Conservation (phyloP, 169 alveolate species). For the Plasmodium malariae region DNA sequence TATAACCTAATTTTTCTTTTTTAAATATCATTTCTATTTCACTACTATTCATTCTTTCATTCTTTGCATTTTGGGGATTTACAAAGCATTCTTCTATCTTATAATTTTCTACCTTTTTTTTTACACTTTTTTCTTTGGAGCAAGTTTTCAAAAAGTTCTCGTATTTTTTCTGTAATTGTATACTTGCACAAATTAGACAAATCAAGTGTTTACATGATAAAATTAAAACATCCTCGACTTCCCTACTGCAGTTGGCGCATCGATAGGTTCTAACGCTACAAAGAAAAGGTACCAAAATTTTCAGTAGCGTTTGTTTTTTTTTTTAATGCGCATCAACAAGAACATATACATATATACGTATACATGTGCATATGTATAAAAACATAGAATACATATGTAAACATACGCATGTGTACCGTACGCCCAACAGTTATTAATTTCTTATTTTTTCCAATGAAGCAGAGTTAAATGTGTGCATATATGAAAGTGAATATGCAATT, state of each 20-base stretch:
- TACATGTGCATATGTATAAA: background rate
- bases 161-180: conserved; percentile 45
- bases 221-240: conserved; percentile 61
- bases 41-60: conserved; percentile 2
- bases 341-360: background rate
- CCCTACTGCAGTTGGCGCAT: conserved; percentile 43
- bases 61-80: conserved; percentile 4
- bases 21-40: conserved; percentile 20
- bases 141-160: conserved; percentile 28
- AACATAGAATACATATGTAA: no score
- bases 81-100: conserved; percentile 46
- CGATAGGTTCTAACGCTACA: conserved; percentile 19
- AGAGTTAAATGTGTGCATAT: background rate
- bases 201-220: conserved; percentile 64
- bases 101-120: conserved; percentile 9
- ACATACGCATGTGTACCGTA: background rate
- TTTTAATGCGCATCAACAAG: background rate
- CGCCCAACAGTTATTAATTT: no score
- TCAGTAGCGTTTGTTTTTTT: background rate
- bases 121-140: background rate
- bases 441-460: no score
- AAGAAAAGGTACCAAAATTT: background rate
- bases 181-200: conserved; percentile 50
- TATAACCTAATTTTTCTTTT: conserved; percentile 56
- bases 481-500: background rate